Conservation (phyloP, 2,329 filamentous ascomycete species). For the Dothistroma pini region DNA sequence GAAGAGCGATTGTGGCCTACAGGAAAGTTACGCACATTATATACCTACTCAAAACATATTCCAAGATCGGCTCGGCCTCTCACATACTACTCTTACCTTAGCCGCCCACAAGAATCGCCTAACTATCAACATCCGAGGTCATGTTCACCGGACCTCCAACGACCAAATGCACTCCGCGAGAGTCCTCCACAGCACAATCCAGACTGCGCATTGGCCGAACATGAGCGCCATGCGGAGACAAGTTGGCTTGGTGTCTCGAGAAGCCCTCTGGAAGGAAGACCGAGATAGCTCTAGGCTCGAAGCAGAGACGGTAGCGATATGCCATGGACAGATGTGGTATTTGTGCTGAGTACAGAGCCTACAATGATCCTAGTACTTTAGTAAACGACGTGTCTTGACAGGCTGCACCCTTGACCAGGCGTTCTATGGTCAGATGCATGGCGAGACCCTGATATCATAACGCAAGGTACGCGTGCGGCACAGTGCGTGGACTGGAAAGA, state of each 20-base stretch:
- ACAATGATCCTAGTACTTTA: not conserved
- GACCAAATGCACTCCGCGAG: not conserved
- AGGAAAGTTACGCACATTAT: constrained; percentile 5
- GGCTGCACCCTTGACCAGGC: not conserved
- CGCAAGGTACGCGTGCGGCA: constrained; percentile 3
- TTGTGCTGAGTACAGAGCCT: not conserved
- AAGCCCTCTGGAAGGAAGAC: not conserved
- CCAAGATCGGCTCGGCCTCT: not conserved
- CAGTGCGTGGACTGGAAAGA: not conserved
- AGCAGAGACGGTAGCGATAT: not conserved
- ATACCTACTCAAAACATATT: constrained; percentile 2
- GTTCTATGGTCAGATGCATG: constrained; percentile 3
- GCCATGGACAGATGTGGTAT: not conserved
- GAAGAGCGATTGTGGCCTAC: not conserved
- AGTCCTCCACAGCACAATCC: not conserved
- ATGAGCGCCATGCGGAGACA: not conserved
- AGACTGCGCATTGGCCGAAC: not conserved
- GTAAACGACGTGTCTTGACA: constrained; percentile 1
- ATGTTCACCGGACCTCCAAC: not conserved
- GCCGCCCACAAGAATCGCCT: not conserved
- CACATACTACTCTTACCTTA: not conserved
- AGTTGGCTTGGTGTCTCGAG: not conserved
- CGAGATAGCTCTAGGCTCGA: constrained; percentile 1
- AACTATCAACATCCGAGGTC: not conserved
- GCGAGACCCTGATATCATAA: constrained; percentile 7